Evolutionary conservation across 2,329 filamentous ascomycete species (phyloP).

Genomic region (Nigrospora sphaerica): DNA sequence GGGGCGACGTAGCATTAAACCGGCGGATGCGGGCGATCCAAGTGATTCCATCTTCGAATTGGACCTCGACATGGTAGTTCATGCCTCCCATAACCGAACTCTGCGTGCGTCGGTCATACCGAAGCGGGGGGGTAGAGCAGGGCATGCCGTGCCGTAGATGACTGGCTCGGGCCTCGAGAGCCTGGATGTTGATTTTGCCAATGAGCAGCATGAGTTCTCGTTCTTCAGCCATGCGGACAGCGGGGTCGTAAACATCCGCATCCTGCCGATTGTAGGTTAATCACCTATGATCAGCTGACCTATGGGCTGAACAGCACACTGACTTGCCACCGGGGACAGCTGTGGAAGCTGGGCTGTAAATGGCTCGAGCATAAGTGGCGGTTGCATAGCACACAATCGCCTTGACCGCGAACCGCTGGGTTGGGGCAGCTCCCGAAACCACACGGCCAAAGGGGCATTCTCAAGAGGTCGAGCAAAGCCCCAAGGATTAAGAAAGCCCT

Average conservation of each 20-base stretch:
- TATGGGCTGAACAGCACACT: conserved; percentile 8
- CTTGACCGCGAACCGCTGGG: conserved; percentile 24
- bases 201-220: conserved; percentile 26
- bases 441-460: conserved; percentile 26
- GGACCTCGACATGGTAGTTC: conserved; percentile 35
- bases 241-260: conserved; percentile 23
- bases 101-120: conserved; percentile 25
- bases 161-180: conserved; percentile 28
- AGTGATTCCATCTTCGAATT: conserved; percentile 32
- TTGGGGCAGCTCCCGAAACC: conserved; percentile 22
- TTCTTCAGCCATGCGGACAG: conserved; percentile 23
- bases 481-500: too few relatives aligned
- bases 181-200: conserved; percentile 24
- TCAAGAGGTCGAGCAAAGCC: neutral
- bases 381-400: conserved; percentile 30
- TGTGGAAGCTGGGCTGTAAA: conserved; percentile 22
- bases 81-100: conserved; percentile 34
- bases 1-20: conserved; percentile 30
- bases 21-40: conserved; percentile 36
- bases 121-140: conserved; percentile 26
- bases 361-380: conserved; percentile 29
- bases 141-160: conserved; percentile 24
- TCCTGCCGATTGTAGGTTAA: conserved; percentile 18
- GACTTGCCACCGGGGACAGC: conserved; percentile 28
- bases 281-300: conserved; percentile 7